Base-by-base conservation (phyloP, 331 rosid species). In the Pyracantha coccinea region DNA sequence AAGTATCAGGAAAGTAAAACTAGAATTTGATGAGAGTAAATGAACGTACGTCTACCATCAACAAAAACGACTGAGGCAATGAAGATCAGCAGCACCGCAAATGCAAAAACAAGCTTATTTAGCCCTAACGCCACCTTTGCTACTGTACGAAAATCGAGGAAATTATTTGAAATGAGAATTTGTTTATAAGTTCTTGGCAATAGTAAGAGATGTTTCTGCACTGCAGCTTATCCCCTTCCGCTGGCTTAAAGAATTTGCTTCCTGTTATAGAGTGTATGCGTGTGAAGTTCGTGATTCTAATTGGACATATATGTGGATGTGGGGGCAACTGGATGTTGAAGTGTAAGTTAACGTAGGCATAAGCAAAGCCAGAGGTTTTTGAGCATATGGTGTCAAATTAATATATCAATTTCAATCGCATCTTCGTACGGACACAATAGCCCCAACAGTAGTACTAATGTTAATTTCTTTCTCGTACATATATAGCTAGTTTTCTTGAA, bases 311-410 rank as follows among this genome's bases (percentile, higher is more conserved):
- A 2, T 50, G 55, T 16, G 9, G n/a, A 50, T 16, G n/a, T 16
- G 55, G 73, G 41, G 73, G 32, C 44, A 54, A 19, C 41, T 69
- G 44, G 23, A 20, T 45, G 53, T 25, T 47, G 60, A 23, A 45
- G 24, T 50, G 5, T 28, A 69, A 70, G 75, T 53, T 53, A 16
- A 53, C 75, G 75, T 53, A n/a, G 75, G 28, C 47, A 53, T 70
- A 70, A 53, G 29, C 75, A 70, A 29, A 53, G 14, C 75, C 75
- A 71, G 64, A 71, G 33, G 25, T 63, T 50, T 41, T 50, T 16
- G 55, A 16, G 55, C 55, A 50, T 50, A 50, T 50, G 55, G 15
- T 41, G 47, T 41, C 47, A 11, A 41, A 50, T 50, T 38, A 38
- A 10, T 59, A 25, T 10, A 24, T 12, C 7, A 57, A 21, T 31